Evolutionary conservation across 805 yeast species (phyloP).

Genomic region (Candida ascalaphidarum): DNA sequence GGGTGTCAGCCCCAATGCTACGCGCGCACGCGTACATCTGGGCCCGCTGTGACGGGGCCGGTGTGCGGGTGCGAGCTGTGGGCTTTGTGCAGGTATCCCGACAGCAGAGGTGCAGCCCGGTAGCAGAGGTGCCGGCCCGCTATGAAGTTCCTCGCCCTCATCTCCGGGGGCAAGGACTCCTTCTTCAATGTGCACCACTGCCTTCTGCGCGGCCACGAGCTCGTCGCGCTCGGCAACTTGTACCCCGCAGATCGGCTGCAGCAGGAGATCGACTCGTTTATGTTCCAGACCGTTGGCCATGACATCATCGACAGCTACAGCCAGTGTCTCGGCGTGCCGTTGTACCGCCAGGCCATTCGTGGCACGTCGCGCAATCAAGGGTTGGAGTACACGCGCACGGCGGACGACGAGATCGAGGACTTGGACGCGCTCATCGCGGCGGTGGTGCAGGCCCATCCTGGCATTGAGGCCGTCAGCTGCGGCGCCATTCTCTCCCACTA

Average conservation of each 20-base stretch:
- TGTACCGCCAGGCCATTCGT: slow-evolving; percentile 58
- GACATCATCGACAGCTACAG: slow-evolving; percentile 59
- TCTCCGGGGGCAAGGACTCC: slow-evolving; percentile 96
- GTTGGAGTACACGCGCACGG: slow-evolving; percentile 62
- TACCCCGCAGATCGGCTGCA: slow-evolving; percentile 41
- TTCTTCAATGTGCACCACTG: slow-evolving; percentile 86
- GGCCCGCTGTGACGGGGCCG: too few relatives aligned
- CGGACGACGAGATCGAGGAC: slow-evolving; percentile 84
- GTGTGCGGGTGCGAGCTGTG: too few relatives aligned
- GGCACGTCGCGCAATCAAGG: slow-evolving; percentile 58
- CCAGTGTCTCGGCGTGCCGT: slow-evolving; percentile 70
- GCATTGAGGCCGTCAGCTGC: slow-evolving; percentile 77
- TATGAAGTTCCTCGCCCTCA: slow-evolving; percentile 88
- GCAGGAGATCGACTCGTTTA: slow-evolving; percentile 83
- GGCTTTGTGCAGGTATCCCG: too few relatives aligned
- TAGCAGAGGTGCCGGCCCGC: slow-evolving; percentile 1
- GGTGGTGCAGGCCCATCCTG: slow-evolving; percentile 53
- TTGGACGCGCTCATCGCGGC: slow-evolving; percentile 42
- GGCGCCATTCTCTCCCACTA: slow-evolving; percentile 96
- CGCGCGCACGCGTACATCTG: slow-evolving; percentile 1
- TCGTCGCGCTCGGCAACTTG: slow-evolving; percentile 78
- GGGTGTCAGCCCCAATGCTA: slow-evolving; percentile 1
- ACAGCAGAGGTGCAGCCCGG: too few relatives aligned
- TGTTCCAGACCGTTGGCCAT: slow-evolving; percentile 98
- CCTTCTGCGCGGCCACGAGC: slow-evolving; percentile 73